These are phyloP conservation scores for Leishmania amazonensis DNA, from an alignment of 208 protist species.

Conservation along the genomic window DNA sequence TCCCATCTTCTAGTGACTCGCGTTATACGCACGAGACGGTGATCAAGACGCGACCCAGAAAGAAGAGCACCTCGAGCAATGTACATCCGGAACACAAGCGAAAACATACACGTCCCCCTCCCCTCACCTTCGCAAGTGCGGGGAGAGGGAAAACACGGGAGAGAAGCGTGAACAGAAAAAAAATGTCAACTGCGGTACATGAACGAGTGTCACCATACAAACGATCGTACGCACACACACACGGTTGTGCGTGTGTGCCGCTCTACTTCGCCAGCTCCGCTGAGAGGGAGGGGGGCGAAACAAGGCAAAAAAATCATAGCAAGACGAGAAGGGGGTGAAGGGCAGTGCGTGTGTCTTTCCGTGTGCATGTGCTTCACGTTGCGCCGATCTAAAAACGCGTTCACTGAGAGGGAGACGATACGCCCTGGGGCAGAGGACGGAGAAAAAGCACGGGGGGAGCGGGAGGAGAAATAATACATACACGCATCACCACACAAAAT, in stretches of 20 bases:
- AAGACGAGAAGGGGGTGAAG: neutral
- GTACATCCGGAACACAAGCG: constrained; percentile 15
- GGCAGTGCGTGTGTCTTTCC: neutral
- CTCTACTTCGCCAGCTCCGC: neutral
- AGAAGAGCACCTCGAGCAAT: neutral
- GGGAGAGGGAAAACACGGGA: neutral
- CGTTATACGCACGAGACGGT: neutral
- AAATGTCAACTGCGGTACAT: neutral
- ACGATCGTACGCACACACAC: neutral
- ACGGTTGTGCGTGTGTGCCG: neutral
- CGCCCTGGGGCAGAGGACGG: neutral
- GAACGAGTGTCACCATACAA: neutral
- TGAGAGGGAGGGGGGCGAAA: neutral
- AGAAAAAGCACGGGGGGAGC: constrained; percentile 7
- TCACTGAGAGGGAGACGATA: too few relatives aligned
- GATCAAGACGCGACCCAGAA: neutral
- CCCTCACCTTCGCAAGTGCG: neutral
- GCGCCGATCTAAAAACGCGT: neutral
- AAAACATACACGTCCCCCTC: neutral
- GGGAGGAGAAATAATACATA: neutral
- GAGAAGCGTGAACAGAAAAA: constrained; percentile 12
- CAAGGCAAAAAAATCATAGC: neutral
- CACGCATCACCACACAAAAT: neutral
- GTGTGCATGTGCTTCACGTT: neutral
- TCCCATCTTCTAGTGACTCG: neutral